These are phyloP conservation scores for Terfezia claveryi DNA, from an alignment of 495 filamentous ascomycete species.

Conservation along the genomic window DNA sequence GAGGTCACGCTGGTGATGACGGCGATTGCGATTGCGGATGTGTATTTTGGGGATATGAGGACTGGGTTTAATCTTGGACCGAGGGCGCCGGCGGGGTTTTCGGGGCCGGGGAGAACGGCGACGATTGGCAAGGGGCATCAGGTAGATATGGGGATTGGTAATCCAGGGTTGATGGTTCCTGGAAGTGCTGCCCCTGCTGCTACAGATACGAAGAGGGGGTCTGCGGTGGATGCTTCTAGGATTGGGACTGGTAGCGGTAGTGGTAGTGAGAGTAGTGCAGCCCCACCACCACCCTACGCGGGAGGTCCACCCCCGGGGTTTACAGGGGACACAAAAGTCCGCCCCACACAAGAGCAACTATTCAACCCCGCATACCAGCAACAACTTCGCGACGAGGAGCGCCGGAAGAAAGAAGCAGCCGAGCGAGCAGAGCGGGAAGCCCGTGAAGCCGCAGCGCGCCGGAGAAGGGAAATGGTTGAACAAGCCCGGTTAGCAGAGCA, in stretches of 20 bases:
- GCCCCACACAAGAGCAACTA: slow-evolving; percentile 27
- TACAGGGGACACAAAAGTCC: slow-evolving; percentile 1
- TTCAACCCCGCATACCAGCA: slow-evolving; percentile 27
- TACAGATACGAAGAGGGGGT: slow-evolving; percentile 1
- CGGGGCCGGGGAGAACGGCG: slow-evolving; percentile 5
- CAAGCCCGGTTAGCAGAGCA: slow-evolving; percentile 33
- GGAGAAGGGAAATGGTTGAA: slow-evolving; percentile 36
- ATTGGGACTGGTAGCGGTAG: too few species aligned
- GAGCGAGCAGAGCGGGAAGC: slow-evolving; percentile 51
- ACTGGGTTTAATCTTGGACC: slow-evolving; percentile 63
- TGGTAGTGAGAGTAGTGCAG: not conserved
- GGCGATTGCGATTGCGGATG: slow-evolving; percentile 65
- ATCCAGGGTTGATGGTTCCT: slow-evolving; percentile 1
- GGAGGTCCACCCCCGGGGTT: slow-evolving; percentile 6
- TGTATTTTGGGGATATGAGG: slow-evolving; percentile 46
- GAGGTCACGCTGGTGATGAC: slow-evolving; percentile 71
- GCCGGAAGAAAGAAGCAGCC: slow-evolving; percentile 28
- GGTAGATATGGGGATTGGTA: not conserved
- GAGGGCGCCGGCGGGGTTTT: slow-evolving; percentile 7
- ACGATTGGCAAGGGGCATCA: slow-evolving; percentile 19
- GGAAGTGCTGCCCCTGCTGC: slow-evolving; percentile 1
- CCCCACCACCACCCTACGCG: not conserved
- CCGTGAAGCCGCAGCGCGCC: slow-evolving; percentile 29
- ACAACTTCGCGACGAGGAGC: not conserved
- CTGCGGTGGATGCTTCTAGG: too few species aligned